These are phyloP conservation scores for Naganishia albida DNA, from an alignment of 1,284 basidiomycete species.

Conservation along the genomic window DNA sequence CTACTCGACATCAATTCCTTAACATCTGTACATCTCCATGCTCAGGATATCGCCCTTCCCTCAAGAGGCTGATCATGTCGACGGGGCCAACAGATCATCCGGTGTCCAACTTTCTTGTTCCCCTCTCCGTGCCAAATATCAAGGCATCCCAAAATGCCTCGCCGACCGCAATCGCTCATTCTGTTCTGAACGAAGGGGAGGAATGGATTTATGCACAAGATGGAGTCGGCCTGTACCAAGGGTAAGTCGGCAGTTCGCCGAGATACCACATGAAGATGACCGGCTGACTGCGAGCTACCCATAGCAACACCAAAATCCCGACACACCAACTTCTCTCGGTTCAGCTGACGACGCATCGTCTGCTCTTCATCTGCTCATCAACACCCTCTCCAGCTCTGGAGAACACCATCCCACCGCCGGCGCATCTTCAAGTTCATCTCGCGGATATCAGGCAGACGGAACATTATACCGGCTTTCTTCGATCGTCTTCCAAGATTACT, in stretches of 20 bases:
- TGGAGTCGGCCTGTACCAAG: slow-evolving; percentile 82
- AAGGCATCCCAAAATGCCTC: slow-evolving; percentile 1
- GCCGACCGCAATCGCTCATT: slow-evolving; percentile 22
- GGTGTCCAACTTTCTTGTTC: background rate
- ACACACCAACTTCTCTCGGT: slow-evolving; percentile 71
- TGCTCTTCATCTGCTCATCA: slow-evolving; percentile 52
- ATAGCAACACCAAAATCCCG: slow-evolving; percentile 75
- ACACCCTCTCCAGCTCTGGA: background rate
- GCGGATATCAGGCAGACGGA: slow-evolving; percentile 74
- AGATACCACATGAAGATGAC: slow-evolving; percentile 33
- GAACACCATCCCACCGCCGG: slow-evolving; percentile 61
- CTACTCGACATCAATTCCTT: no score
- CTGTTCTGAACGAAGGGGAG: slow-evolving; percentile 65
- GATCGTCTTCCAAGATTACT: slow-evolving; percentile 85
- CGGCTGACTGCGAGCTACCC: background rate
- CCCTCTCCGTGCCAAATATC: background rate
- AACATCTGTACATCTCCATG: no score
- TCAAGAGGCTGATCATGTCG: no score
- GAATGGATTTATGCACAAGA: slow-evolving; percentile 71
- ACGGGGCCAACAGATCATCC: background rate
- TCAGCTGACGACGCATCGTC: slow-evolving; percentile 78
- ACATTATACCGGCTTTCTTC: slow-evolving; percentile 88
- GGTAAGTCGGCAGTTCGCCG: slow-evolving; percentile 61
- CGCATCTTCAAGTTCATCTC: slow-evolving; percentile 61
- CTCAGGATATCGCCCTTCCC: no score